phyloP scores from a whole-genome alignment of 352 stramenopile species.

The Phytophthora pinifolia region DNA sequence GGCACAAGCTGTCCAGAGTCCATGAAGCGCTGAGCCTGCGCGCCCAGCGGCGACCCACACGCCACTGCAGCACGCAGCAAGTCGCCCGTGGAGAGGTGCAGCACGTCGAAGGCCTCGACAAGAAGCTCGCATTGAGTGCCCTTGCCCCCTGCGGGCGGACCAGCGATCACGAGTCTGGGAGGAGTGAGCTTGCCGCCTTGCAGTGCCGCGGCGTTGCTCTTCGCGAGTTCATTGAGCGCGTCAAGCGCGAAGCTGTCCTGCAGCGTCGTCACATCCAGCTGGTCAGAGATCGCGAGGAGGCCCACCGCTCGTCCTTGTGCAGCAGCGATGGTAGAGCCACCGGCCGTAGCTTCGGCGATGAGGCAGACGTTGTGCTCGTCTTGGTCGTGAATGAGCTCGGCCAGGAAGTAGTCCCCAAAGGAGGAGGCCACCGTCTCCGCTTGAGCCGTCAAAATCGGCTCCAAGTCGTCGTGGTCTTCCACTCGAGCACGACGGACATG shows the following conservation, averaged over 20 bases:
- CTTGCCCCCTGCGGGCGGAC: slow-evolving; percentile 92
- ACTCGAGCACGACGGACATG: slow-evolving; percentile 69
- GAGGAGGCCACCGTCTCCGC: slow-evolving; percentile 59
- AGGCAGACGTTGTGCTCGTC: slow-evolving; percentile 85
- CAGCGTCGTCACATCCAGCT: slow-evolving; percentile 82
- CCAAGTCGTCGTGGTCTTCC: slow-evolving; percentile 82
- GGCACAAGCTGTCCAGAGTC: slow-evolving; percentile 88
- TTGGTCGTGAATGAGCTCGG: slow-evolving; percentile 90
- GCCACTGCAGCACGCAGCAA: slow-evolving; percentile 89
- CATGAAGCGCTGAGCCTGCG: slow-evolving; percentile 91
- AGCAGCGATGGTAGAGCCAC: slow-evolving; percentile 16
- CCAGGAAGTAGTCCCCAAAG: slow-evolving; percentile 93
- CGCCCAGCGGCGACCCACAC: slow-evolving; percentile 43
- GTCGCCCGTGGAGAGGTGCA: slow-evolving; percentile 93
- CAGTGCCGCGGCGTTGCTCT: slow-evolving; percentile 24
- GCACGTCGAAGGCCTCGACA: slow-evolving; percentile 81
- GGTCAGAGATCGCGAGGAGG: slow-evolving; percentile 78
- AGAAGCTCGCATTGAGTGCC: slow-evolving; percentile 94
- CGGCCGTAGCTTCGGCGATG: slow-evolving; percentile 49
- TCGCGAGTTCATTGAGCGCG: slow-evolving; percentile 76
- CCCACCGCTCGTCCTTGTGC: slow-evolving; percentile 58
- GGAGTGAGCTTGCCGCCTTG: slow-evolving; percentile 35
- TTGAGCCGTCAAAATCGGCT: slow-evolving; percentile 65
- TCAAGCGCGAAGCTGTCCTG: slow-evolving; percentile 85
- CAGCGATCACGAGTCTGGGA: slow-evolving; percentile 82